Percentiles rank a stretch among this genome's conserved stretches.
These are phyloP conservation scores for Linum usitatissimum DNA, from an alignment of 345 rosid genomes.

Conservation along the genomic window DNA sequence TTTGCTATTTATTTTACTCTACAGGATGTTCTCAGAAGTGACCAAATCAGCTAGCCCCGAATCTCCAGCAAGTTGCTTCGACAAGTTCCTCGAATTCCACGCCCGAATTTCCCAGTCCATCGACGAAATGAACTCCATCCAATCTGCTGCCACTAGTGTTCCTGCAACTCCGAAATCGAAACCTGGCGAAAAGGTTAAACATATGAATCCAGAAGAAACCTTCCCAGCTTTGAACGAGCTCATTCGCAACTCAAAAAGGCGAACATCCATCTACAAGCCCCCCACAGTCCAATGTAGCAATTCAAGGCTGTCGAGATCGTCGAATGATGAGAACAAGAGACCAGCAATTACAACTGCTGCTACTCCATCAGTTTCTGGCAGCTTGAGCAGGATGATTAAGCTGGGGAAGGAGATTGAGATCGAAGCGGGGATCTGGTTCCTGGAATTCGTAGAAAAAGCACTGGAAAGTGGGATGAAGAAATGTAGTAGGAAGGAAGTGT, in stretches of 20 bases:
- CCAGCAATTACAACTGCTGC: constrained; percentile 15
- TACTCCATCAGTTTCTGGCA: constrained; percentile 6
- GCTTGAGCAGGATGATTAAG: constrained; percentile 40
- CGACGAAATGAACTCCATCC: constrained; percentile 48
- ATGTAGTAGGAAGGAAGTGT: constrained; percentile 29
- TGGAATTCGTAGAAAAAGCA: constrained; percentile 72
- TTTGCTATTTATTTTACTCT: background rate
- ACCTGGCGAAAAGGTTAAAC: constrained; percentile 13
- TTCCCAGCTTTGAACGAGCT: constrained; percentile 45
- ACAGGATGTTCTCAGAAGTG: constrained; percentile 53
- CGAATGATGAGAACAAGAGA: constrained; percentile 65
- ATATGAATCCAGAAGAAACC: constrained; percentile 24
- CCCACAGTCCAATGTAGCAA: constrained; percentile 14
- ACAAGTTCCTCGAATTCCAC: constrained; percentile 71
- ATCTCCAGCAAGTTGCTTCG: constrained; percentile 55
- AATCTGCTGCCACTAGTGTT: constrained; percentile 24
- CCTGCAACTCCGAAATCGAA: constrained; percentile 12
- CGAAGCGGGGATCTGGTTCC: constrained; percentile 86
- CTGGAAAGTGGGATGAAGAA: constrained; percentile 70
- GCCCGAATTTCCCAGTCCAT: constrained; percentile 48
- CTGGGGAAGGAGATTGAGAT: constrained; percentile 58
- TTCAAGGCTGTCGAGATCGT: constrained; percentile 14
- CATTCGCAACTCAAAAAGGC: constrained; percentile 37
- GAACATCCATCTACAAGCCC: constrained; percentile 41
- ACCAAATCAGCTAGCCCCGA: constrained; percentile 58